phyloP scores from a whole-genome alignment of 805 yeast species.

The Debaryomyces hansenii region DNA sequence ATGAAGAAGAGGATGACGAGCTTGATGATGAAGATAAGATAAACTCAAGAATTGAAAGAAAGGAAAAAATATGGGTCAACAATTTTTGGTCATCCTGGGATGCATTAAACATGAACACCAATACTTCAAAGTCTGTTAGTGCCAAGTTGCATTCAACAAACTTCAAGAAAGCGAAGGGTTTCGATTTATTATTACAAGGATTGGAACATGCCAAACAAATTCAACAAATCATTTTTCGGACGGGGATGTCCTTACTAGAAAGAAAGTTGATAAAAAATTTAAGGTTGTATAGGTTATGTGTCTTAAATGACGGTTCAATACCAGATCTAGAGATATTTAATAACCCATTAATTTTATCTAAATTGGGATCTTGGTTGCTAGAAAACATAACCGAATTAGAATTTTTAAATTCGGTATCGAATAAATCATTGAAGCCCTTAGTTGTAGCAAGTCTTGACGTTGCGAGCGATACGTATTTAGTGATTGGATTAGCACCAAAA shows the following conservation, averaged over 20 bases:
- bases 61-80: slow-evolving; percentile 68
- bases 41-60: slow-evolving; percentile 32
- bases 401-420: slow-evolving; percentile 37
- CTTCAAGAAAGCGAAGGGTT: slow-evolving; percentile 38
- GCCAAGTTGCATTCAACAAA: slow-evolving; percentile 8
- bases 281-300: slow-evolving; percentile 79
- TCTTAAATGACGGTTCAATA: slow-evolving; percentile 72
- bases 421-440: slow-evolving; percentile 60
- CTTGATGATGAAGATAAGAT: slow-evolving; percentile 22
- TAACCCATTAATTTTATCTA: slow-evolving; percentile 82
- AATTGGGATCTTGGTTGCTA: slow-evolving; percentile 87
- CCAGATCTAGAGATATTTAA: slow-evolving; percentile 75
- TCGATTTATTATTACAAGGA: slow-evolving; percentile 64
- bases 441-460: slow-evolving; percentile 83
- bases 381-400: slow-evolving; percentile 87
- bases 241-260: slow-evolving; percentile 89
- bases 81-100: slow-evolving; percentile 68
- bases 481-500: slow-evolving; percentile 86
- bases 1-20: slow-evolving; percentile 18
- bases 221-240: slow-evolving; percentile 80
- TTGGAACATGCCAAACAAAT: slow-evolving; percentile 78
- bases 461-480: slow-evolving; percentile 73
- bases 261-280: slow-evolving; percentile 77
- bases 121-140: slow-evolving; percentile 13
- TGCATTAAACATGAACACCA: slow-evolving; percentile 41